phyloP scores from a whole-genome alignment of 2,329 filamentous ascomycete genomes.

The Rugonectria rugulosa region DNA sequence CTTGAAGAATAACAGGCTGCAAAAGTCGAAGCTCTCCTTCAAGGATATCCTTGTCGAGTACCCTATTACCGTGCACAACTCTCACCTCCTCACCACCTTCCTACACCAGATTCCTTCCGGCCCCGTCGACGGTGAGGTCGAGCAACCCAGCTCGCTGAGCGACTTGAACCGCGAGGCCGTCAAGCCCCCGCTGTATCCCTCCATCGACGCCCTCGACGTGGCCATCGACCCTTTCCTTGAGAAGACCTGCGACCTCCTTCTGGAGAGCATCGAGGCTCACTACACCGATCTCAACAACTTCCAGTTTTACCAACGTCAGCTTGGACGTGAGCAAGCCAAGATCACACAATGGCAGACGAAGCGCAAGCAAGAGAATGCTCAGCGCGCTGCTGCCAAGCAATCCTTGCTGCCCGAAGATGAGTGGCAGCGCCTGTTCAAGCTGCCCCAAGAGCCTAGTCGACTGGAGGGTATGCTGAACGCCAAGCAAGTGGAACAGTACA shows the following conservation, averaged over 20 bases:
- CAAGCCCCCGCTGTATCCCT: constrained; percentile 77
- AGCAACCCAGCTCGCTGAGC: constrained; percentile 79
- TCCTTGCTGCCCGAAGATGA: constrained; percentile 91
- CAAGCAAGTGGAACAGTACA: constrained; percentile 97
- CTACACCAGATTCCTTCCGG: constrained; percentile 86
- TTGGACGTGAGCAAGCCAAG: constrained; percentile 94
- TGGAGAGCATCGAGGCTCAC: constrained; percentile 97
- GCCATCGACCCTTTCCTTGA: constrained; percentile 97
- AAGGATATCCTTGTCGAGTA: constrained; percentile 93
- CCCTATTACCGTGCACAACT: constrained; percentile 92
- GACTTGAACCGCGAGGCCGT: constrained; percentile 74
- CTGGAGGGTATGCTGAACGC: constrained; percentile 95
- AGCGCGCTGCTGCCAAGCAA: constrained; percentile 86
- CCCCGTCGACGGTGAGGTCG: constrained; percentile 68
- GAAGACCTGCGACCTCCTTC: constrained; percentile 95
- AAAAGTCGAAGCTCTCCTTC: constrained; percentile 93
- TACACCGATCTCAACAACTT: constrained; percentile 99
- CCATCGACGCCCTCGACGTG: constrained; percentile 88
- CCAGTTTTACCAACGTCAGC: constrained; percentile 92
- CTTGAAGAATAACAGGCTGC: constrained; percentile 66
- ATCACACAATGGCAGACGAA: constrained; percentile 97
- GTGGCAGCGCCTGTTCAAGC: constrained; percentile 98
- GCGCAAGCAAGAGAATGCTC: constrained; percentile 94
- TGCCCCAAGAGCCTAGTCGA: constrained; percentile 91
- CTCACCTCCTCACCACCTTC: constrained; percentile 93